These are phyloP conservation scores for Suhomyces chickasaworum DNA, from an alignment of 1,139 yeast species.

Conservation along the genomic window DNA sequence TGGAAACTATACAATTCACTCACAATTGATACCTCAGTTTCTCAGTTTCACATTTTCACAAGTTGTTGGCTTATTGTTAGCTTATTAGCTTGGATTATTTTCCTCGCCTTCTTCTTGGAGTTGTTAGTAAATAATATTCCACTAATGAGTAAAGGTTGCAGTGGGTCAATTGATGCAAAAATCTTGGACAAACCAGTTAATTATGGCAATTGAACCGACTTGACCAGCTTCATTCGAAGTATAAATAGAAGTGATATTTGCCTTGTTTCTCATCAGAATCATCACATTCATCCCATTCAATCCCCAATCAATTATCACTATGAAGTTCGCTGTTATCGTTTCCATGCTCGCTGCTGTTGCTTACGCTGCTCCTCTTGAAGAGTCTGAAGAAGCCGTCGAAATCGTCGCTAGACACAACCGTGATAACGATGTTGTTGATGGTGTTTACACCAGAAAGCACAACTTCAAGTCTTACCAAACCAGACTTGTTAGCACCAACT, in stretches of 20 bases:
- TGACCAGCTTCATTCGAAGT: not conserved
- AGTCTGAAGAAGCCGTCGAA: not conserved
- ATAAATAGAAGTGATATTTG: not conserved
- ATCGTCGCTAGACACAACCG: not conserved
- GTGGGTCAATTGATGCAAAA: not conserved
- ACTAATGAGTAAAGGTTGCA: not conserved
- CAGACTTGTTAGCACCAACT: not conserved
- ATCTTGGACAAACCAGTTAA: not conserved
- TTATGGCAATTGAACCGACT: not conserved
- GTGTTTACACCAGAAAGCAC: not conserved
- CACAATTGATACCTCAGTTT: too few species aligned
- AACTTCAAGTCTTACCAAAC: slow-evolving; percentile 1
- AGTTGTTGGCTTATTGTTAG: too few species aligned
- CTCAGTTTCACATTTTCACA: too few species aligned
- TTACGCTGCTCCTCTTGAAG: not conserved
- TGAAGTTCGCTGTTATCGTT: not conserved
- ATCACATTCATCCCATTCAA: not conserved
- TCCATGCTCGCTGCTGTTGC: slow-evolving; percentile 1
- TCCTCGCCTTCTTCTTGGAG: too few species aligned
- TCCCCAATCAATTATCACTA: not conserved
- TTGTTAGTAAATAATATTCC: not conserved
- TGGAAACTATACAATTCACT: too few species aligned
- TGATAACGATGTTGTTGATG: not conserved
- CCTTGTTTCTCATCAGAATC: not conserved
- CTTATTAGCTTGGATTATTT: too few species aligned